A percentile compares a stretch with the other conserved stretches of the same genome.
Conservation (phyloP, 768 basidiomycete genomes). For the Agrocybe chaxingu region DNA sequence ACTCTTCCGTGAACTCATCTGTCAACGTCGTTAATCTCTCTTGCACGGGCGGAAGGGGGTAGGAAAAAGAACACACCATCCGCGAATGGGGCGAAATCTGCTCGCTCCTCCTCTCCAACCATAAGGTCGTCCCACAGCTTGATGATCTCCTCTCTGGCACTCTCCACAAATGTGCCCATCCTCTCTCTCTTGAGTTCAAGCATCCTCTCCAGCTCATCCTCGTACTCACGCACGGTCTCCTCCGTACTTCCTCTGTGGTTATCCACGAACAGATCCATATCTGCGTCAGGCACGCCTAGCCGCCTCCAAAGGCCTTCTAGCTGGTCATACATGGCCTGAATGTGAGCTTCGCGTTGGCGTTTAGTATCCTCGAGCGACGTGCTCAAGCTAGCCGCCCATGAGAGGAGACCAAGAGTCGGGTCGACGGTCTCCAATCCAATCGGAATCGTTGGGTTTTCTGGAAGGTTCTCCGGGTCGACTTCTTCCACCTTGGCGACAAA, state of each 20-base stretch:
- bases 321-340: slow-evolving; percentile 93
- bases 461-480: slow-evolving; percentile 45
- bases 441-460: slow-evolving; percentile 31
- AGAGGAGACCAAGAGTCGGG: slow-evolving; percentile 70
- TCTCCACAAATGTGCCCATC: slow-evolving; percentile 80
- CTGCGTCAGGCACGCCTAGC: slow-evolving; percentile 72
- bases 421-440: slow-evolving; percentile 73
- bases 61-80: slow-evolving; percentile 56
- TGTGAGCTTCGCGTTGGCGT: slow-evolving; percentile 71
- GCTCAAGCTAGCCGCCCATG: slow-evolving; percentile 62
- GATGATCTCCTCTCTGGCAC: slow-evolving; percentile 78
- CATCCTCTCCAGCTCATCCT: slow-evolving; percentile 89
- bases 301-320: slow-evolving; percentile 89
- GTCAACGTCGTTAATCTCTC: slow-evolving; percentile 1
- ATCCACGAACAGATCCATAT: slow-evolving; percentile 94
- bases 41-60: neutral
- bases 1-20: slow-evolving; percentile 90
- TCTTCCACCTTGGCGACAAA: slow-evolving; percentile 66
- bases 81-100: slow-evolving; percentile 75
- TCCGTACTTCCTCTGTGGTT: slow-evolving; percentile 79
- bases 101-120: slow-evolving; percentile 78
- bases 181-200: slow-evolving; percentile 82
- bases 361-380: slow-evolving; percentile 70
- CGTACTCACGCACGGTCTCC: slow-evolving; percentile 76
- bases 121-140: slow-evolving; percentile 84